Evolutionary conservation across 805 yeast genomes (phyloP), one percentile per base, ranked within the genome.

Genomic region (Diddensiella transvaalensis): DNA sequence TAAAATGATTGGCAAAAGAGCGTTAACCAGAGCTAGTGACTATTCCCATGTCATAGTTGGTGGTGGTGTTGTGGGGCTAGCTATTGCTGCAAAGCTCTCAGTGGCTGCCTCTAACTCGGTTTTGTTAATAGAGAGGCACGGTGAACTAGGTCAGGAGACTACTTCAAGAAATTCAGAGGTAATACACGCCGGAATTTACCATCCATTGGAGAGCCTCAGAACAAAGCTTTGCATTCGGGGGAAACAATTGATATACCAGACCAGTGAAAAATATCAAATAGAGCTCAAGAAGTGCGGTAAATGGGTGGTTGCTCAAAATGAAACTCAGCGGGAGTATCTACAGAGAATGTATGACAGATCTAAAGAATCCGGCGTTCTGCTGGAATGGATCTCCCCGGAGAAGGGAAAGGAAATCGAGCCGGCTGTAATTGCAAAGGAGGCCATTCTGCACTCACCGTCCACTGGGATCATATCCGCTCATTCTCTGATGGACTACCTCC

Each of bases 121-220:
- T 0, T 63, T 85, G 1, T 61, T 90, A 6, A 63, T 89, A 1
- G 97, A 89, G 57, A 80, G 84, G 59, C 79, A 88, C 62, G 63
- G 67, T 1, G 71, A 71, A 30, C 62, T 80, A 42, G 96, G 96
- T 1, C 75, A 77, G 55, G 96, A 89, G 58, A 87, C 96, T 0
- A 83, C 95, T 3, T 77, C 91, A n/a, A 71, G 96, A 45, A 89
- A 89, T 69, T 85, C 95, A 1, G 97, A 90, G 60, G 97, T 90
- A 22, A 83, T 89, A 21, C 97, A 89, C 66, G 96, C 96, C 0
- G 96, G 96, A 0, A 59, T 89, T 4, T 90, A 90, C 62, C 85
- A 86, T 59, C 95, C 96, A 0, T 67, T 70, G 6, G 77, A 78
- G 49, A 75, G 85, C 2, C 69, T 90, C 46, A 84, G 87, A 60